A percentile compares a stretch with the other conserved stretches of the same genome.
These are phyloP conservation scores for Salvia rosmarinus DNA, from an alignment of 257 asterid species.

Conservation along the genomic window DNA sequence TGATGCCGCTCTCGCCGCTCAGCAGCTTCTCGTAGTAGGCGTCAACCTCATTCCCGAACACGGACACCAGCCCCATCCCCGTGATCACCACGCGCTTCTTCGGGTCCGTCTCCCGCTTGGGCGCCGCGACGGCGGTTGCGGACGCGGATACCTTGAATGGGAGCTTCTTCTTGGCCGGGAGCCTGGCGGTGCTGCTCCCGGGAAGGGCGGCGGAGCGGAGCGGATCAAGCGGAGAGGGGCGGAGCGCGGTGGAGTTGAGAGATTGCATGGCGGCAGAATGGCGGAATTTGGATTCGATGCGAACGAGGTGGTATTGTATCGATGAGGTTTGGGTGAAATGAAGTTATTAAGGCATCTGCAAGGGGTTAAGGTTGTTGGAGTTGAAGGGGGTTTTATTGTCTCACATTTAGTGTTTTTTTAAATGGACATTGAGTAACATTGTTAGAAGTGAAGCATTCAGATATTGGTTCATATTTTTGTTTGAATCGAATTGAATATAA, in stretches of 20 bases:
- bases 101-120: slow-evolving; percentile 63
- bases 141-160: slow-evolving; percentile 47
- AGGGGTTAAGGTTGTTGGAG: slow-evolving; percentile 4
- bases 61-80: slow-evolving; percentile 63
- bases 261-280: slow-evolving; percentile 49
- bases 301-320: slow-evolving; percentile 29
- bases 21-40: slow-evolving; percentile 56
- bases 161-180: slow-evolving; percentile 25
- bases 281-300: slow-evolving; percentile 33
- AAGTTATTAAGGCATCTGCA: no score
- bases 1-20: slow-evolving; percentile 58
- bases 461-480: no score
- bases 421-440: no score
- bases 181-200: slow-evolving; percentile 40
- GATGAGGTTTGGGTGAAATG: slow-evolving; percentile 25
- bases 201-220: slow-evolving; percentile 31
- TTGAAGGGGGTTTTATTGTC: slow-evolving; percentile 3
- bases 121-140: slow-evolving; percentile 41
- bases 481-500: no score
- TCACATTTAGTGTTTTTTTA: no score
- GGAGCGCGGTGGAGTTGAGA: slow-evolving; percentile 44
- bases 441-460: no score
- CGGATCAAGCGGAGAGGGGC: slow-evolving; percentile 50
- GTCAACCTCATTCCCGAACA: slow-evolving; percentile 59
- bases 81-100: slow-evolving; percentile 64